Evolutionary conservation across 2,329 filamentous ascomycete species (phyloP).

Genomic region (Trichocomaceae sp.): DNA sequence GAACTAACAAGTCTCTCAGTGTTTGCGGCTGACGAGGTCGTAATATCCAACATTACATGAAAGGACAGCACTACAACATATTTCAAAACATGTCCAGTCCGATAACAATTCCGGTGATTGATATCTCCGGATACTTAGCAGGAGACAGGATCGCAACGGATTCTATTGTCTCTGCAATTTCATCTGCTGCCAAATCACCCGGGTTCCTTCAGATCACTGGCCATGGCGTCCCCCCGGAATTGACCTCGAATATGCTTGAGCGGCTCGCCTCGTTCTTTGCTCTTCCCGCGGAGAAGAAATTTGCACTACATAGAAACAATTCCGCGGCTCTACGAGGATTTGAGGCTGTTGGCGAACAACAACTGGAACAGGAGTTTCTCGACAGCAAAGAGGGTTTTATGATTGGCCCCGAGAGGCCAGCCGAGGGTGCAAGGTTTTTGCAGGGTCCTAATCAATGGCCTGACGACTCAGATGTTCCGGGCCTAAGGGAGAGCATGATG

Average conservation of each 20-base stretch:
- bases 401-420: slow-evolving; percentile 13
- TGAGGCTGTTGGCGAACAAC: neutral
- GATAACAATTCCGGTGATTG: neutral
- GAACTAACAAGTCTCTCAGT: too few relatives aligned
- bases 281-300: slow-evolving; percentile 24
- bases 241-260: slow-evolving; percentile 23
- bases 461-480: neutral
- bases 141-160: neutral
- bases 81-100: neutral
- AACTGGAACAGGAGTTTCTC: slow-evolving; percentile 4
- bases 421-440: slow-evolving; percentile 4
- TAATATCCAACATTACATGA: neutral
- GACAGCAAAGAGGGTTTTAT: slow-evolving; percentile 17
- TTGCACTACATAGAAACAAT: slow-evolving; percentile 13
- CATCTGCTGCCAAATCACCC: neutral
- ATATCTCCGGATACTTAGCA: slow-evolving; percentile 1
- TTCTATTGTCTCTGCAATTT: neutral
- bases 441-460: slow-evolving; percentile 15
- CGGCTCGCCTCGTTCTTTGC: slow-evolving; percentile 24
- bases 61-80: neutral
- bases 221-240: slow-evolving; percentile 23
- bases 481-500: slow-evolving; percentile 7
- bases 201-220: slow-evolving; percentile 34
- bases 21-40: neutral
- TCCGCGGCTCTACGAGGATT: neutral